Evolutionary conservation across 208 protist species (phyloP).

Genomic region (Polymyxa betae): DNA sequence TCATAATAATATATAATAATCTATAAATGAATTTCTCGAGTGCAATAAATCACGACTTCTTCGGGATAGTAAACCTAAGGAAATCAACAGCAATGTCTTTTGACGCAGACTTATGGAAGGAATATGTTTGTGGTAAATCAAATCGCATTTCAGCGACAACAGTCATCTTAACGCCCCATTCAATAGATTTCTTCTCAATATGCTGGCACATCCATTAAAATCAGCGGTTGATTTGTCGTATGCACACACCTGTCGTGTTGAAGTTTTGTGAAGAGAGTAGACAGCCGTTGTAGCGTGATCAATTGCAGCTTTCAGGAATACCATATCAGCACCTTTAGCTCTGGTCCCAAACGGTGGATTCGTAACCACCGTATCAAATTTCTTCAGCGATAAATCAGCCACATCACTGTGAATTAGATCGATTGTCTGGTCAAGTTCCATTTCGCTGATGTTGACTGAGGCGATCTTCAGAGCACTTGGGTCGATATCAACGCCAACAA

Average conservation of each 20-base stretch:
- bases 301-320: slow-evolving; percentile 47
- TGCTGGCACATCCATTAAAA: neutral
- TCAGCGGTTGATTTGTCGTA: neutral
- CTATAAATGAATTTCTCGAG: no score
- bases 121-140: slow-evolving; percentile 55
- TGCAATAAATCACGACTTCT: no score
- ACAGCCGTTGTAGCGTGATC: slow-evolving; percentile 47
- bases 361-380: slow-evolving; percentile 59
- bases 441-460: slow-evolving; percentile 30
- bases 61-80: neutral
- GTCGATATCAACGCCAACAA: slow-evolving; percentile 55
- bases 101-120: slow-evolving; percentile 58
- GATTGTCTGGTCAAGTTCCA: slow-evolving; percentile 51
- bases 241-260: slow-evolving; percentile 53
- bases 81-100: slow-evolving; percentile 61
- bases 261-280: slow-evolving; percentile 64
- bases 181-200: neutral
- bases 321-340: slow-evolving; percentile 57
- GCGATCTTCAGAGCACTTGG: slow-evolving; percentile 34
- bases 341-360: slow-evolving; percentile 63
- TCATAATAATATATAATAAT: no score
- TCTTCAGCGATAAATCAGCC: neutral
- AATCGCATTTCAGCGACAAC: slow-evolving; percentile 55
- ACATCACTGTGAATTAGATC: slow-evolving; percentile 50
- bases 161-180: slow-evolving; percentile 28